Evolutionary conservation across 225 moss, liverwort and hornwort species (phyloP).

Genomic region (Antitrichia curtipendula): DNA sequence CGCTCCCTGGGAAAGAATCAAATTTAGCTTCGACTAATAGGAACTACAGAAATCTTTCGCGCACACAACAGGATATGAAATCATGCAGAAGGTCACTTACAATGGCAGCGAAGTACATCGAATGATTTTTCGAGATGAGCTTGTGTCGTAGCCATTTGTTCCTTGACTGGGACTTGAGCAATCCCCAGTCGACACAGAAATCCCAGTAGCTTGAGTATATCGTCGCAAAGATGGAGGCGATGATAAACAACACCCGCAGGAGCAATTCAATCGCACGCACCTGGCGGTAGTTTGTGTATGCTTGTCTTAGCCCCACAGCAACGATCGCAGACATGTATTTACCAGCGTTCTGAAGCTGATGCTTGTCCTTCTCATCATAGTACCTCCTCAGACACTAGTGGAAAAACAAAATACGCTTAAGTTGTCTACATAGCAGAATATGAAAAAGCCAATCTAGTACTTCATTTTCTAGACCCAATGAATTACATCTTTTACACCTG

Average conservation of each 20-base stretch:
- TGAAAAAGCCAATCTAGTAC: neutral
- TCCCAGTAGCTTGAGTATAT: constrained; percentile 65
- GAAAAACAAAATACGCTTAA: neutral
- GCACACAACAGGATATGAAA: neutral
- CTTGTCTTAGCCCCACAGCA: constrained; percentile 46
- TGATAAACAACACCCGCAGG: constrained; percentile 12
- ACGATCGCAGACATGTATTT: constrained; percentile 78
- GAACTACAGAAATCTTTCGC: neutral
- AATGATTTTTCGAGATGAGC: constrained; percentile 43
- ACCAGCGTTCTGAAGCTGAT: constrained; percentile 54
- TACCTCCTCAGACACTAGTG: constrained; percentile 54
- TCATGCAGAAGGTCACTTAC: neutral
- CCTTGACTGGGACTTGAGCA: constrained; percentile 37
- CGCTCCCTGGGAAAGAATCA: constrained; percentile 5
- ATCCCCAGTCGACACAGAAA: constrained; percentile 70
- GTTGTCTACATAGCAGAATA: neutral
- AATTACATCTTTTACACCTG: neutral
- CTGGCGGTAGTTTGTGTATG: constrained; percentile 15
- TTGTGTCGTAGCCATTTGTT: constrained; percentile 74
- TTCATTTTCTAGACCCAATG: neutral
- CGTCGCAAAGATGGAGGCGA: constrained; percentile 58
- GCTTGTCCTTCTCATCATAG: constrained; percentile 38
- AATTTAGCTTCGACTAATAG: neutral
- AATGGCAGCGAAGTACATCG: constrained; percentile 10
- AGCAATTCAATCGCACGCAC: neutral